Evolutionary conservation across 192 early-diverging fungal genomes (phyloP), one percentile per base, ranked within the genome.

Genomic region (Rhizophlyctis rosea): DNA sequence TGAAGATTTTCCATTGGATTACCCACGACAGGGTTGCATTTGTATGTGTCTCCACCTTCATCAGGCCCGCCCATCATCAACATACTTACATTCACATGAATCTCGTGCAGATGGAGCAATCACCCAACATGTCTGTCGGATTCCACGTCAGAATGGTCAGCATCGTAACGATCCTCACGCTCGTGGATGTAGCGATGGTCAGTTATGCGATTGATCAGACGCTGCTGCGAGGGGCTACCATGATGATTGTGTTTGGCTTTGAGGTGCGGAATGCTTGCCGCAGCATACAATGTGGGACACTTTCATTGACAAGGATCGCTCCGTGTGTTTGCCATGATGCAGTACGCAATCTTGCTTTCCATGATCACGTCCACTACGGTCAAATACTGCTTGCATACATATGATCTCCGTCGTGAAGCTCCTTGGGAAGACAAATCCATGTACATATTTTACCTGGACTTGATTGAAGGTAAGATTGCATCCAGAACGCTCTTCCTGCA

Each of bases 201-300:
- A 50, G 61, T 11, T 92, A 89, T 67, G 81, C 91, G 4, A 76
- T 87, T 4, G 78, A 81, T 14, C 70, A 71, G 27, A 90, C 91
- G 18, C 59, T 73, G 18, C 62, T 71, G n/a, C 74, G 80, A 50
- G 91, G 91, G 13, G 82, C 92, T 3, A 89, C 81, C 34, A 94
- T 96, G 91, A 91, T 99, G 87, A 90, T 97, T 50, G 90, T 96
- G 63, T 99, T 99, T 87, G 95, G 91, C 16, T 99, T 99, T 72
- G 95, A 98, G 81, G 90, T 90, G 70, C 30, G 23, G 13, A 23
- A 30, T 0, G 18, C 25, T 54, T 23, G 27, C 25, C 52, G 23
- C 0, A n/a, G 47, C 47, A 48, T 48, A 48, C 1, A 23, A 0
- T 1, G 47, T 23, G 18, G 47, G 32, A 34, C 28, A 1, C 24